Percentiles rank a stretch among this genome's conserved stretches.
phyloP scores from a whole-genome alignment of 176 grass and related monocot species.

The Rhipidocladum racemiflorum region DNA sequence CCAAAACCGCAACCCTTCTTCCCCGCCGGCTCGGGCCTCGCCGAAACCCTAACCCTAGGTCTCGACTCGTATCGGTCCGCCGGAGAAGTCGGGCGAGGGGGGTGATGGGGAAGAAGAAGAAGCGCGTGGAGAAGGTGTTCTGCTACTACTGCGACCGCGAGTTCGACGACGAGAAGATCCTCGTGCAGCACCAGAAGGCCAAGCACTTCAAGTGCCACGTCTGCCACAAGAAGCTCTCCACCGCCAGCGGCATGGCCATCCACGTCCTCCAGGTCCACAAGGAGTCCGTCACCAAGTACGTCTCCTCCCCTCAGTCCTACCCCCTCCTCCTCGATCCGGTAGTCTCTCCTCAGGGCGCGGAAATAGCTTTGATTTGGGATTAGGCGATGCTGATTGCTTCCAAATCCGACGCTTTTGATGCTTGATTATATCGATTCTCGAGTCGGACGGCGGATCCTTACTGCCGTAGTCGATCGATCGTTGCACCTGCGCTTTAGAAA shows the following conservation, averaged over 20 bases:
- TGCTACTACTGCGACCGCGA: constrained; percentile 99
- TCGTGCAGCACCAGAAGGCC: constrained; percentile 99
- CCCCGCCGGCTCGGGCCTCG: not conserved
- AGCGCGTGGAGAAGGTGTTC: constrained; percentile 81
- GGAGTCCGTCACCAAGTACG: constrained; percentile 89
- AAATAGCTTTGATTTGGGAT: constrained; percentile 7
- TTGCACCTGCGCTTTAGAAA: not conserved
- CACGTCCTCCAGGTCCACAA: constrained; percentile 99
- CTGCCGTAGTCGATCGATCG: not conserved
- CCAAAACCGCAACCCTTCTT: not conserved
- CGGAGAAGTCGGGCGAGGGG: not conserved
- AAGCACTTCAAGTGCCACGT: constrained; percentile 99
- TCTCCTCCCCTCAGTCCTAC: not conserved
- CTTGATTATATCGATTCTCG: not conserved
- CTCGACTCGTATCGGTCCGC: not conserved
- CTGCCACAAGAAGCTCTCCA: constrained; percentile 99
- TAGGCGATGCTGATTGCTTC: not conserved
- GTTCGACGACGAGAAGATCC: constrained; percentile 99
- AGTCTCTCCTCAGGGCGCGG: not conserved
- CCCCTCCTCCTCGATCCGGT: not conserved
- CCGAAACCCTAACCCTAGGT: constrained; percentile 52
- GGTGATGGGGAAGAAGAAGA: constrained; percentile 97
- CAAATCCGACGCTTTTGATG: not conserved
- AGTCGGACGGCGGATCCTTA: not conserved
- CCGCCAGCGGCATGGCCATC: constrained; percentile 93